phyloP scores from a whole-genome alignment of 192 early-diverging fungal species.

The Neocallimastix lanati region DNA sequence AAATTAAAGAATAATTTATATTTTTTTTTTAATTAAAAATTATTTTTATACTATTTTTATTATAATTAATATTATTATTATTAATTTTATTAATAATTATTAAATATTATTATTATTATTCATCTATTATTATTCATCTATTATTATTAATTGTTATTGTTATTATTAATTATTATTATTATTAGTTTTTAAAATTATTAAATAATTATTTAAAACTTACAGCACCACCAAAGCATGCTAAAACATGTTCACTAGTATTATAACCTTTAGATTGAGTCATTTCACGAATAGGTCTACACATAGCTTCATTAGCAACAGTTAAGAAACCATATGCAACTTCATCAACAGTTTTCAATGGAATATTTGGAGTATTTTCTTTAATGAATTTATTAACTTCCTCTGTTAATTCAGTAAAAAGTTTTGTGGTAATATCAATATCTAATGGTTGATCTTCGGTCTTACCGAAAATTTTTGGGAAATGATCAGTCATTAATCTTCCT shows the following conservation, averaged over 20 bases:
- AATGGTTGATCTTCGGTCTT: constrained; percentile 59
- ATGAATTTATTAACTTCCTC: constrained; percentile 47
- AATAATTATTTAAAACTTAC: no score
- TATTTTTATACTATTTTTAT: no score
- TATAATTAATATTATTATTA: no score
- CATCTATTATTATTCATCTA: no score
- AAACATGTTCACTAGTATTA: constrained; percentile 59
- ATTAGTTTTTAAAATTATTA: no score
- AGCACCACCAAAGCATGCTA: constrained; percentile 89
- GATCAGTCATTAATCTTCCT: constrained; percentile 60
- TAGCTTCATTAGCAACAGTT: constrained; percentile 87
- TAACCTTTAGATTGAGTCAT: constrained; percentile 87
- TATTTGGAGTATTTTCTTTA: not conserved
- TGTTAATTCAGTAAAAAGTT: constrained; percentile 47
- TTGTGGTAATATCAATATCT: constrained; percentile 39
- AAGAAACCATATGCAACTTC: constrained; percentile 87
- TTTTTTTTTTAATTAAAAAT: no score
- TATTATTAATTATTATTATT: no score
- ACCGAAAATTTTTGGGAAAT: constrained; percentile 94
- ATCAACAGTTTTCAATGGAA: constrained; percentile 24
- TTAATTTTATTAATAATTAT: no score
- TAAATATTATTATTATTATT: no score
- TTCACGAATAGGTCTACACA: constrained; percentile 86
- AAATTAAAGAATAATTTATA: no score
- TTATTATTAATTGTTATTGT: no score